Percentiles rank a stretch among this genome's conserved stretches.
These are phyloP conservation scores for Paecilomyces dactylethromorphus DNA, from an alignment of 2,329 filamentous ascomycete species.

Conservation along the genomic window DNA sequence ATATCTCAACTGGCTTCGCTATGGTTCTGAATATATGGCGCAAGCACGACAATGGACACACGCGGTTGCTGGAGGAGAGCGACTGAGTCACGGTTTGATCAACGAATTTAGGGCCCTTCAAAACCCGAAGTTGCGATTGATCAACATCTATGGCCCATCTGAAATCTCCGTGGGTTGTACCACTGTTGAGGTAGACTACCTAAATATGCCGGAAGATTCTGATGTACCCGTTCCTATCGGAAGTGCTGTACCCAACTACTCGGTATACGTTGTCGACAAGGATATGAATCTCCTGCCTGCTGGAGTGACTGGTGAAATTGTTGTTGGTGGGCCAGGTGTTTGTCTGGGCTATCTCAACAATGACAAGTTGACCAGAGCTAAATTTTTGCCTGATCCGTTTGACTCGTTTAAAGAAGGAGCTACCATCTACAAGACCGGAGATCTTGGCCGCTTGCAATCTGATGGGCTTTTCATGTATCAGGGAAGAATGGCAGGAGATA, in stretches of 20 bases:
- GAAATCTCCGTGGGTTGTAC: too few relatives aligned
- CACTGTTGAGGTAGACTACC: constrained; percentile 23
- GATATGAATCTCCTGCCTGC: constrained; percentile 28
- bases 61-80: constrained; percentile 4
- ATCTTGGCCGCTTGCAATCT: constrained; percentile 15
- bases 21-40: constrained; percentile 7
- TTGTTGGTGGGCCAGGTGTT: constrained; percentile 22
- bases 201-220: constrained; percentile 20
- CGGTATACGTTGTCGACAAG: constrained; percentile 34
- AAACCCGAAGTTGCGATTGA: too few relatives aligned
- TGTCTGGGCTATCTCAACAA: constrained; percentile 11
- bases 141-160: too few relatives aligned
- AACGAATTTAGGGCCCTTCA: too few relatives aligned
- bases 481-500: constrained; percentile 23
- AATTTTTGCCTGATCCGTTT: constrained; percentile 14
- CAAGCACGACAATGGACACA: background rate
- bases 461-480: constrained; percentile 20
- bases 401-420: background rate
- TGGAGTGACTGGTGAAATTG: constrained; percentile 35
- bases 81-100: too few relatives aligned
- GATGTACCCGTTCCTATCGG: constrained; percentile 12
- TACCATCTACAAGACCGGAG: constrained; percentile 21
- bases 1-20: constrained; percentile 10
- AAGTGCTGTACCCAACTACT: constrained; percentile 28
- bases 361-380: constrained; percentile 7